Evolutionary conservation across 495 filamentous ascomycete genomes (phyloP), one percentile per base, ranked within the genome.

Genomic region (Podospora didyma): DNA sequence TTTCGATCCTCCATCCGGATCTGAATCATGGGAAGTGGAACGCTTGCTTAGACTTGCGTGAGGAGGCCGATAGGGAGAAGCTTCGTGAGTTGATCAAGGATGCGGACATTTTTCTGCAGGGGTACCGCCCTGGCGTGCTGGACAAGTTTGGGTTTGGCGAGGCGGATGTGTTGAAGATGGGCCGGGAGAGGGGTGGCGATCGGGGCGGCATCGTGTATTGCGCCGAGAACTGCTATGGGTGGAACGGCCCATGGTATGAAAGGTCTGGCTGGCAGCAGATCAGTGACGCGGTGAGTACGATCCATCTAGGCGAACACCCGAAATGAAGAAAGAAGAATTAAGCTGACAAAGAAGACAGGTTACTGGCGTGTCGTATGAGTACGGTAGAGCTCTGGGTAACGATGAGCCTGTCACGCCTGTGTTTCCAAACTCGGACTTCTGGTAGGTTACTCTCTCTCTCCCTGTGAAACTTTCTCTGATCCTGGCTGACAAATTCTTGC

Each of bases 341-440:
- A 22, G 19, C 45, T 47, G 45, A 47, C 45, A 21, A 2, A 7
- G 19, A 23, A 5, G 17, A 22, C 2, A 47, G n/a, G 73, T 74
- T 35, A 69, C 58, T 17, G 68, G 68, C 4, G 65, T 86, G 7
- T 81, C 79, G 6, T 86, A 82, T 80, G 70, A 77, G 1, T 84
- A 84, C 60, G 82, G 82, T 5, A 58, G 80, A 48, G 80, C 80
- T 65, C 84, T 86, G 81, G 80, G 80, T 28, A 66, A 69, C 7
- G 68, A 76, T 7, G 77, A 78, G 56, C 82, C 84, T 4, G 75
- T 86, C 21, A 79, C 86, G 3, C 84, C 83, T 24, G 82, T 83
- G 0, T 82, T 86, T 63, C 85, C 83, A 7, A 86, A 85, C 66
- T 84, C 81, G 49, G 85, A 87, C 69, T 86, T 86, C 62, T 82